Evolutionary conservation across 371 early-diverging fungal genomes (phyloP).

Genomic region (Apophysomyces sp.): DNA sequence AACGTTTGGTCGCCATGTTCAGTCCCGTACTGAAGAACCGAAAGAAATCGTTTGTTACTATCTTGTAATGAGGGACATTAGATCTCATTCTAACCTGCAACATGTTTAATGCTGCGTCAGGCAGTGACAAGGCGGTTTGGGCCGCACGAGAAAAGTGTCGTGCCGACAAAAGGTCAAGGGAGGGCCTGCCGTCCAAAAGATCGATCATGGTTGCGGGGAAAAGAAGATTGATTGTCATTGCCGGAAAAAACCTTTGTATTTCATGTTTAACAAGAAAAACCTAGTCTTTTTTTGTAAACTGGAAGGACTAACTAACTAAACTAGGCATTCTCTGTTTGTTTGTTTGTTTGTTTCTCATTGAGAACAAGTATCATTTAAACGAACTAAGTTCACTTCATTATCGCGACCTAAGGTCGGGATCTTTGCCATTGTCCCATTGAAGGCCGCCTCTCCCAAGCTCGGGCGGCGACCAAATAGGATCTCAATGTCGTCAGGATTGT

Average conservation of each 20-base stretch:
- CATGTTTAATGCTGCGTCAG: conserved; percentile 20
- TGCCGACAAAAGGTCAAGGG: conserved; percentile 25
- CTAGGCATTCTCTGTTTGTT: not conserved
- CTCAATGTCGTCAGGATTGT: not conserved
- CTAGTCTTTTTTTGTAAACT: no score
- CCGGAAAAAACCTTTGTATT: no score
- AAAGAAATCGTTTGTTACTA: not conserved
- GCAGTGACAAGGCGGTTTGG: conserved; percentile 9
- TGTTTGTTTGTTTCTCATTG: not conserved
- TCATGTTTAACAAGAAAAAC: not conserved
- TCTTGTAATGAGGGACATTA: not conserved
- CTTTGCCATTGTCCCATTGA: not conserved
- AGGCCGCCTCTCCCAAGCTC: not conserved
- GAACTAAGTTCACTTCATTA: not conserved
- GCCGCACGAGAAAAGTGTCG: conserved; percentile 21
- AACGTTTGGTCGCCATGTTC: conserved; percentile 22
- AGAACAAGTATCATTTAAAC: not conserved
- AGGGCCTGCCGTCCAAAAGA: conserved; percentile 34
- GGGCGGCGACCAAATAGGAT: not conserved
- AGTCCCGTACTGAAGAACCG: conserved; percentile 33
- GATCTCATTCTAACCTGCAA: conserved; percentile 17
- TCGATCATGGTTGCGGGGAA: conserved; percentile 20
- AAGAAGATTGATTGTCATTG: not conserved
- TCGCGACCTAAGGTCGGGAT: not conserved
- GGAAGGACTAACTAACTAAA: not conserved